Evolutionary conservation across 78 protist genomes (phyloP).

Genomic region (Thecamonas trahens): DNA sequence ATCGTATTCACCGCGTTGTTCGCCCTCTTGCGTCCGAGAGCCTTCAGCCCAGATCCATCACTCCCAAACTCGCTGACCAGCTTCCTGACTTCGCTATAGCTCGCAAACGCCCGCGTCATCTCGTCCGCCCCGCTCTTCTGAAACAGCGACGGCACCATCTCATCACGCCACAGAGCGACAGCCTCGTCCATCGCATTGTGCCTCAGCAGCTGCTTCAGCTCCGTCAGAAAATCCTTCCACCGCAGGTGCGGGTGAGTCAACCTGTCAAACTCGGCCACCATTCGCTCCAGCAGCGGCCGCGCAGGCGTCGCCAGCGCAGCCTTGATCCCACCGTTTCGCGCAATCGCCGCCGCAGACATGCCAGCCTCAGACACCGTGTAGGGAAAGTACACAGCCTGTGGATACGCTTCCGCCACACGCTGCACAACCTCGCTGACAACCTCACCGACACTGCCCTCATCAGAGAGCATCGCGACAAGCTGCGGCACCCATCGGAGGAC

Average conservation of each 20-base stretch:
- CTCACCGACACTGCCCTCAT: background rate
- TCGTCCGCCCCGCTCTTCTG: background rate
- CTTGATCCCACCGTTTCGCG: background rate
- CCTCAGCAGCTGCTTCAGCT: background rate
- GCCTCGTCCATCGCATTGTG: slow-evolving; percentile 36
- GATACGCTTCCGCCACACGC: slow-evolving; percentile 18
- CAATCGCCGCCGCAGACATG: background rate
- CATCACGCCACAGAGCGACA: background rate
- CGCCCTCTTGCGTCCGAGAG: no score
- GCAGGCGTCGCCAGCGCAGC: background rate
- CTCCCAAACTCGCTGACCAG: background rate
- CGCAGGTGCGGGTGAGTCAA: slow-evolving; percentile 52
- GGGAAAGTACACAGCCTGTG: slow-evolving; percentile 63
- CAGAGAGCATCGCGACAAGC: slow-evolving; percentile 34
- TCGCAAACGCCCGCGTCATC: background rate
- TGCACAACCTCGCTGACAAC: background rate
- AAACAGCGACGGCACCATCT: background rate
- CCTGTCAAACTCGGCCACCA: background rate
- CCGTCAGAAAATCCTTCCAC: background rate
- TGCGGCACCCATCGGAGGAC: slow-evolving; percentile 58
- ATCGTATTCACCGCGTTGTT: background rate
- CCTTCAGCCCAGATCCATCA: background rate
- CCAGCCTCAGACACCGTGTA: slow-evolving; percentile 33
- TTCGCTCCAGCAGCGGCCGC: background rate
- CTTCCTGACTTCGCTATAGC: no score